phyloP scores from a whole-genome alignment of 495 filamentous ascomycete genomes.

The Peziza echinospora region DNA sequence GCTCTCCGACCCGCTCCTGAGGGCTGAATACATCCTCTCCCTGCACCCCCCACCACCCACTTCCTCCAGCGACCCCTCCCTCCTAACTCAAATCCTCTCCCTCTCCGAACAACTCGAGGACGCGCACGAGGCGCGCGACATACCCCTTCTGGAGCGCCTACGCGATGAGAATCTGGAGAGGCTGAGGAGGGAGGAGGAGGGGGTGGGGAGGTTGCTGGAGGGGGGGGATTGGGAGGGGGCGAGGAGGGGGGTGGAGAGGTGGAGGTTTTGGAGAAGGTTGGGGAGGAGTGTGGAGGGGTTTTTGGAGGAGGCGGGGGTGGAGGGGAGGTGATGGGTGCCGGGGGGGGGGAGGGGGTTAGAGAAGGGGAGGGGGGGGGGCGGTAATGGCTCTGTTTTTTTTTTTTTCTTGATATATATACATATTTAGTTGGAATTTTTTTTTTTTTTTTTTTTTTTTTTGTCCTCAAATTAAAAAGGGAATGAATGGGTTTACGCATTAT shows the following conservation, averaged over 20 bases:
- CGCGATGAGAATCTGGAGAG: conserved; percentile 43
- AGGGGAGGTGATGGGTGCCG: background rate
- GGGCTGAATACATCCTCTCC: conserved; percentile 66
- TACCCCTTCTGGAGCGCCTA: conserved; percentile 33
- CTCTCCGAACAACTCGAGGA: conserved; percentile 67
- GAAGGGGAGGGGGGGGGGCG: background rate
- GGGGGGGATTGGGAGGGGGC: conserved; percentile 43
- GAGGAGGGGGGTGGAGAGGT: conserved; percentile 43
- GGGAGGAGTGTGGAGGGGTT: conserved; percentile 67
- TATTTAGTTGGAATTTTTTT: no score
- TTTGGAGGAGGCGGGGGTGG: conserved; percentile 44
- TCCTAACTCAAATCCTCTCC: conserved; percentile 77
- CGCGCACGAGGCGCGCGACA: conserved; percentile 39
- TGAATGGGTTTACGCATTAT: background rate
- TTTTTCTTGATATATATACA: background rate
- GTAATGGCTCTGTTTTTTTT: background rate
- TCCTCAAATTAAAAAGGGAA: no score
- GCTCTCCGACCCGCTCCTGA: conserved; percentile 46
- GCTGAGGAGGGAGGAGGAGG: conserved; percentile 35
- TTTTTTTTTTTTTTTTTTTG: no score
- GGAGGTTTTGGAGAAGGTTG: conserved; percentile 79
- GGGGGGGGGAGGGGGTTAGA: background rate
- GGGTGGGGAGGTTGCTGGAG: conserved; percentile 41
- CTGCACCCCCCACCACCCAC: conserved; percentile 39
- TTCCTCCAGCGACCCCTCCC: conserved; percentile 44